Evolutionary conservation across 1,284 basidiomycete species (phyloP).

Genomic region (Ceratobasidium sp.): DNA sequence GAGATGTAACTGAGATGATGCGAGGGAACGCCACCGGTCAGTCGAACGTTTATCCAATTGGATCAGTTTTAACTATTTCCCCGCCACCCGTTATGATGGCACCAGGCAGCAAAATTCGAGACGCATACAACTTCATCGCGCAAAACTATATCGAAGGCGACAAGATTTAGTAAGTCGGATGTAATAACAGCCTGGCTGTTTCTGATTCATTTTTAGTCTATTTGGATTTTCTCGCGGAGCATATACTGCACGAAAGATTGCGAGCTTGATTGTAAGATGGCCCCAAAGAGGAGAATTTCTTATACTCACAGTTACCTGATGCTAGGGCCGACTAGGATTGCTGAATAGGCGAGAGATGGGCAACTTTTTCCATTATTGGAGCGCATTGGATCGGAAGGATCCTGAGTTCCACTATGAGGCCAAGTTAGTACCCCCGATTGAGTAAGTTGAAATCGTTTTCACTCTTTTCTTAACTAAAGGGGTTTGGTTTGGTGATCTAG

Average conservation of each 20-base stretch:
- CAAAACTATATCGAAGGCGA: conserved; percentile 44
- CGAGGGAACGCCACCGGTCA: conserved; percentile 17
- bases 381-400: conserved; percentile 6
- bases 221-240: conserved; percentile 47
- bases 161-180: conserved; percentile 13
- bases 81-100: not conserved
- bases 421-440: not conserved
- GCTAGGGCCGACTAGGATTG: conserved; percentile 37
- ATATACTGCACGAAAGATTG: conserved; percentile 47
- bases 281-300: not conserved
- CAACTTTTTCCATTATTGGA: conserved; percentile 36
- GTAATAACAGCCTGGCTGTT: not conserved
- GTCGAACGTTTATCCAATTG: not conserved
- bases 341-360: conserved; percentile 40
- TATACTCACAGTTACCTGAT: too few species aligned
- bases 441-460: not conserved
- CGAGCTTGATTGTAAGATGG: conserved; percentile 40
- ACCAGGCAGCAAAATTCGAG: conserved; percentile 46
- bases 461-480: not conserved
- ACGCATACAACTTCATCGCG: conserved; percentile 47
- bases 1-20: conserved; percentile 2
- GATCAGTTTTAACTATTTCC: too few species aligned
- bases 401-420: not conserved
- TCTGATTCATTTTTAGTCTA: not conserved
- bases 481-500: not conserved